Evolutionary conservation across 352 stramenopile species (phyloP).

Genomic region (Stramenopiles sp.): DNA sequence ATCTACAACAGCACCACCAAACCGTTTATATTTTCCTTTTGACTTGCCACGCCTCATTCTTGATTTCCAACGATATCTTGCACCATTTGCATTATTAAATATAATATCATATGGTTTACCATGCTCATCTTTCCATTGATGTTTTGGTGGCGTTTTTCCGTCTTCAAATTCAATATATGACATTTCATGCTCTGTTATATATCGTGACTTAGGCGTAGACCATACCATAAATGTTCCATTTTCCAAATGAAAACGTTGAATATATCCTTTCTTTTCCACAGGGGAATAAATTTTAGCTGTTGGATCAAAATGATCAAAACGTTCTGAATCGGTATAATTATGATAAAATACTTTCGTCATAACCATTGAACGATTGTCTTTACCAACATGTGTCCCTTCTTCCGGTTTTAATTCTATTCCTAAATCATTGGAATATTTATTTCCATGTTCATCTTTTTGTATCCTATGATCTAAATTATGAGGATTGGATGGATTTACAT

Average conservation of each 20-base stretch:
- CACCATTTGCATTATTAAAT: neutral
- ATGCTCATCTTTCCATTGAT: neutral
- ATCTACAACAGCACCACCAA: constrained; percentile 3
- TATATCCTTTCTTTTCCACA: neutral
- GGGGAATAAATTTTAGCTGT: neutral
- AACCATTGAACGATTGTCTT: constrained; percentile 4
- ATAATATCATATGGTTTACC: constrained; percentile 9
- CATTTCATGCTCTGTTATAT: constrained; percentile 7
- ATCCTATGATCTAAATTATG: neutral
- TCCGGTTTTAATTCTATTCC: neutral
- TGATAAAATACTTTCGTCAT: neutral
- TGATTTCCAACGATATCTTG: neutral
- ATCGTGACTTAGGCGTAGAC: neutral
- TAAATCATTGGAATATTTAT: neutral
- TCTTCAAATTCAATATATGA: constrained; percentile 7
- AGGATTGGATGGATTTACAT: neutral
- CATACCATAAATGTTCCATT: constrained; percentile 8
- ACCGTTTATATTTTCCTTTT: constrained; percentile 7
- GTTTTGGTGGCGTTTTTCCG: neutral
- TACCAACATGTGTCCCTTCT: neutral
- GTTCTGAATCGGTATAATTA: neutral
- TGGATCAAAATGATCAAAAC: constrained; percentile 6
- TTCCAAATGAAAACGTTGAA: constrained; percentile 6
- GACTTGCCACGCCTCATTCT: neutral
- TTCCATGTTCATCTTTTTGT: neutral